Base-by-base conservation (phyloP, 2,329 filamentous ascomycete genomes). In the Calonectria hawksworthii region DNA sequence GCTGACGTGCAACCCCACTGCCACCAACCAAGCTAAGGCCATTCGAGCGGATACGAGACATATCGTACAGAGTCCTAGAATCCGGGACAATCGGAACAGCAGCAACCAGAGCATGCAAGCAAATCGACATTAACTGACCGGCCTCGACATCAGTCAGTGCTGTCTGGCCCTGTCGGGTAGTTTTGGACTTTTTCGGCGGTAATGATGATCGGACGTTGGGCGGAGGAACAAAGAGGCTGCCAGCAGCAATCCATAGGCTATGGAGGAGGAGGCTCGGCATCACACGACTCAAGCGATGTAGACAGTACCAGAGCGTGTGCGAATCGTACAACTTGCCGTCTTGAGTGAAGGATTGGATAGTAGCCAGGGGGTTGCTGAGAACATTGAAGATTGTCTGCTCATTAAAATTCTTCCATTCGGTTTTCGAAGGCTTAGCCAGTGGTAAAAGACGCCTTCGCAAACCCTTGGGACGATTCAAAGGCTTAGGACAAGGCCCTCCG, bases 361-460 rank as follows among this genome's bases (percentile, higher is more conserved):
- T 83, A 7, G 89, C 86, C 18, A 86, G 86, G 1, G 92, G 90
- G 64, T 91, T 88, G 77, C 91, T 92, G 63, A 94, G 86, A 9
- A 93, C 89, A 77, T 90, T 90, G 81, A 93, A 94, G 9, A 94
- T 84, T 65, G 90, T 91, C 79, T 94, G 93, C 76, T 93, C 90
- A 38, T 90, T 88, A 78, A 94, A 94, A 1, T 87, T 80, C 75
- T 88, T 90, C 90, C 92, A 94, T 73, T 91, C 86, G 16, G 85
- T 80, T 70, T 75, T 80, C 2, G 78, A 79, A 2, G 75, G 75
- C 18, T 70, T 72, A 16, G 70, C 61, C 11, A 34, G 28, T 38
- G 64, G 56, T 8, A 38, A 67, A 10, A 72, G 66, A 32, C 38
- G 76, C 18, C 54, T 80, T 71, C 14, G 74, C 56, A 71, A 54